Evolutionary conservation across 2,329 filamentous ascomycete species (phyloP).

Genomic region (Aspergillus neotritici): DNA sequence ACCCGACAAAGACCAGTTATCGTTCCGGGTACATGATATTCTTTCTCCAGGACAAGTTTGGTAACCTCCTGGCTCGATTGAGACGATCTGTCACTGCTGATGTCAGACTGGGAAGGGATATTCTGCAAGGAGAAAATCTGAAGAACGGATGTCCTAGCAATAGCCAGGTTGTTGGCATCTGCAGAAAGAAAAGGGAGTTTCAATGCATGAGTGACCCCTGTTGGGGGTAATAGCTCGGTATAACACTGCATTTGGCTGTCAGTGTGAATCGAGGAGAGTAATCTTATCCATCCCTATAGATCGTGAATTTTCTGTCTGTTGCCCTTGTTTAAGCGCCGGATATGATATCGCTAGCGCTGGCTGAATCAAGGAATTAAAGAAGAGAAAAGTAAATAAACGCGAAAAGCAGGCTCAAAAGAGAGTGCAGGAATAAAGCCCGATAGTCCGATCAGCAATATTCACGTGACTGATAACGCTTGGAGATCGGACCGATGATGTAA

Average conservation of each 20-base stretch:
- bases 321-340: too few species aligned
- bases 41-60: constrained; percentile 77
- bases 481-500: too few species aligned
- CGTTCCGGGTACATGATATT: constrained; percentile 77
- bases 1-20: constrained; percentile 77
- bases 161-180: constrained; percentile 73
- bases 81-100: constrained; percentile 25
- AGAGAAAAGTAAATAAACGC: too few species aligned
- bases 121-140: constrained; percentile 78
- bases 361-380: too few species aligned
- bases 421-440: too few species aligned
- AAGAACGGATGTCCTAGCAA: constrained; percentile 87
- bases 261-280: neutral
- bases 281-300: too few species aligned
- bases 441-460: too few species aligned
- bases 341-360: too few species aligned
- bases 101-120: constrained; percentile 46
- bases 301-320: too few species aligned
- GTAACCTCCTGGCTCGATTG: constrained; percentile 61
- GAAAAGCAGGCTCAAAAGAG: too few species aligned
- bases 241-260: constrained; percentile 78
- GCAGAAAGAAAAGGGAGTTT: constrained; percentile 70
- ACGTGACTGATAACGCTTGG: too few species aligned
- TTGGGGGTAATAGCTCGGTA: constrained; percentile 88
- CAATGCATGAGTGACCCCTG: constrained; percentile 85